Evolutionary conservation across 208 protist species (phyloP), one percentile per base, ranked within the genome.

Genomic region (Acanthamoeba royreba): DNA sequence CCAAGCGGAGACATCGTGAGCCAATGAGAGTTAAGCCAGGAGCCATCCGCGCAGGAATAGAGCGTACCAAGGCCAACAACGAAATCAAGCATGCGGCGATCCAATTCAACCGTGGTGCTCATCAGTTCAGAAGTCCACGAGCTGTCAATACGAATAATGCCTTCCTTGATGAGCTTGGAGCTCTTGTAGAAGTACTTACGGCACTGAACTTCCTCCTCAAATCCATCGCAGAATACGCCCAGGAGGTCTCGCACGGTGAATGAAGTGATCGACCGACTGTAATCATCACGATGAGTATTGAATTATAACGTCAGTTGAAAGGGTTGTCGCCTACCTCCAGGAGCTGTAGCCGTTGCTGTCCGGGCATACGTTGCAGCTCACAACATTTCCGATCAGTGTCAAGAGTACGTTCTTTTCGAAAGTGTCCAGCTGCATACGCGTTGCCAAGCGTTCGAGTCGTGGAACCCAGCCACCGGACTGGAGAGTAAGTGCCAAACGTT

Each of bases 61-160:
- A 94, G 92, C 35, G 69, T 95, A 47, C 94, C 95, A 15, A 95
- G 92, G 9, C 95, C 95, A 25, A 96, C 63, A 25, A 96, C 83
- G 87, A 94, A 95, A 61, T 96, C 95, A 1, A 95, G 66, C 95
- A 96, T 72, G 38, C 94, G 88, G 13, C 92, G 45, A 69, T 96
- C 95, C 15, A 96, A 52, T 79, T 90, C 63, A 4, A 95, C 83
- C 22, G n/a, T 17, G 22, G 74, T 52, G 55, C 83, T 46, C 35
- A 94, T 63, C 7, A 95, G 63, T 22, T 86, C 93, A 28, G 47
- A 19, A n/a, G 69, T 52, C 31, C 45, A 66, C 31, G 47, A 81
- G 33, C 69, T 7, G 28, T 45, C 31, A 33, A 95, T 52, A 31
- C 46, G 47, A 46, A 93, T 81, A 53, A 86, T 85, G 72, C 93